Evolutionary conservation across 495 filamentous ascomycete species (phyloP).

Genomic region (Penicillium samsonianum): DNA sequence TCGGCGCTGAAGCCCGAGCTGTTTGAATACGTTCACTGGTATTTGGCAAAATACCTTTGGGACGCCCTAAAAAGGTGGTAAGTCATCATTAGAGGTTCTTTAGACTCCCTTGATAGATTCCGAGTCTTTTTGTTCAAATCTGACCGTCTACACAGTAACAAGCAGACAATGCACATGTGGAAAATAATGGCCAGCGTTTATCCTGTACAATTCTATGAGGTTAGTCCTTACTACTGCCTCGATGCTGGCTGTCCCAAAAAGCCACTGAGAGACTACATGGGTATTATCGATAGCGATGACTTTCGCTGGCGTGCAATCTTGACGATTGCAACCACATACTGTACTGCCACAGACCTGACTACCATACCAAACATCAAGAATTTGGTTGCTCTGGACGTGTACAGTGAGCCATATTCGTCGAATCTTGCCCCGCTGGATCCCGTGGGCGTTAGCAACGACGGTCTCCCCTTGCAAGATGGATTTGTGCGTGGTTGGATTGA

Average conservation of each 20-base stretch:
- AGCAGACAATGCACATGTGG: slow-evolving; percentile 45
- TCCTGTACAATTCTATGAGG: slow-evolving; percentile 31
- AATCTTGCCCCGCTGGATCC: not conserved
- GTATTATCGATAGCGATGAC: slow-evolving; percentile 30
- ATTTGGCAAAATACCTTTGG: slow-evolving; percentile 43
- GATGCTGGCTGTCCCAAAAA: slow-evolving; percentile 25
- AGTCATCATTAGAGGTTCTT: not conserved
- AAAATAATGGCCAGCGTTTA: slow-evolving; percentile 42
- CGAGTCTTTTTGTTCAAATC: not conserved
- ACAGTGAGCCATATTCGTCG: slow-evolving; percentile 1
- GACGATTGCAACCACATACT: slow-evolving; percentile 29
- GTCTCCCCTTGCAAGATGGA: slow-evolving; percentile 33
- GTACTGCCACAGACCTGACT: slow-evolving; percentile 35
- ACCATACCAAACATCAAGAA: slow-evolving; percentile 38
- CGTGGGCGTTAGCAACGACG: slow-evolving; percentile 9
- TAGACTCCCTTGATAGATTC: not conserved
- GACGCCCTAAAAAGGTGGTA: slow-evolving; percentile 37
- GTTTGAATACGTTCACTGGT: slow-evolving; percentile 41
- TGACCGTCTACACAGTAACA: slow-evolving; percentile 30
- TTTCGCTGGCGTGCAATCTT: slow-evolving; percentile 36
- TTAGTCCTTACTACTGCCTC: slow-evolving; percentile 28
- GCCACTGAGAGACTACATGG: slow-evolving; percentile 37
- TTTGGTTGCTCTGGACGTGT: slow-evolving; percentile 41
- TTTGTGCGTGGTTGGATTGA: slow-evolving; percentile 45
- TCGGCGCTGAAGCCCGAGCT: slow-evolving; percentile 27